These are phyloP conservation scores for Venturia nashicola DNA, from an alignment of 2,329 filamentous ascomycete species.

Conservation along the genomic window DNA sequence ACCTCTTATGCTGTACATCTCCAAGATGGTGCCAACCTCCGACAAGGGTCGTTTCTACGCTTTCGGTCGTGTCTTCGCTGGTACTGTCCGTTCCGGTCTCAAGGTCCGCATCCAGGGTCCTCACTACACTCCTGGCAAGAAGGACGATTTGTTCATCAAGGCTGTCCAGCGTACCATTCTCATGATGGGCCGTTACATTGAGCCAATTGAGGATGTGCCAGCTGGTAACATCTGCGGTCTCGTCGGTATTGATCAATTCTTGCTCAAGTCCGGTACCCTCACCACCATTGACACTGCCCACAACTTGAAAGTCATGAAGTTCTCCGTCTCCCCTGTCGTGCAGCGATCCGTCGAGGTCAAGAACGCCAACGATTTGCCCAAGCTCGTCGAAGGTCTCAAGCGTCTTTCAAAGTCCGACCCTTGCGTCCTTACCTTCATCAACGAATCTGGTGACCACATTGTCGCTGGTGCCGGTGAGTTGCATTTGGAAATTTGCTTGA, in stretches of 20 bases:
- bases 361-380: constrained; percentile 99
- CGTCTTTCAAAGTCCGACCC: constrained; percentile 99
- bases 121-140: constrained; percentile 96
- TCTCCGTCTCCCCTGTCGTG: constrained; percentile 98
- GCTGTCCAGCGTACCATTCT: constrained; percentile 98
- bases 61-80: constrained; percentile 99
- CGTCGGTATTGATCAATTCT: constrained; percentile 99
- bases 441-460: constrained; percentile 93
- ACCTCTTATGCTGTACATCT: constrained; percentile 99
- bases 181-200: constrained; percentile 99
- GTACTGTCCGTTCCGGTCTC: constrained; percentile 93
- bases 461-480: constrained; percentile 99
- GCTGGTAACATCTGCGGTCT: constrained; percentile 99
- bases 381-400: constrained; percentile 99
- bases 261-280: constrained; percentile 99
- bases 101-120: constrained; percentile 99
- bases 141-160: constrained; percentile 99
- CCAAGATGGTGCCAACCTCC: constrained; percentile 99
- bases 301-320: constrained; percentile 99
- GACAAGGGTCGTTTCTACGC: constrained; percentile 99
- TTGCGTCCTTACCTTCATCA: constrained; percentile 85
- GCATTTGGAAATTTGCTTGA: constrained; percentile 99
- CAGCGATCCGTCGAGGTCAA: constrained; percentile 98
- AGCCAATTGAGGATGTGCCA: constrained; percentile 97
- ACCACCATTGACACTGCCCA: constrained; percentile 95